Evolutionary conservation across 2,329 filamentous ascomycete species (phyloP), one percentile per base, ranked within the genome.

Genomic region (Fusarium foetens): DNA sequence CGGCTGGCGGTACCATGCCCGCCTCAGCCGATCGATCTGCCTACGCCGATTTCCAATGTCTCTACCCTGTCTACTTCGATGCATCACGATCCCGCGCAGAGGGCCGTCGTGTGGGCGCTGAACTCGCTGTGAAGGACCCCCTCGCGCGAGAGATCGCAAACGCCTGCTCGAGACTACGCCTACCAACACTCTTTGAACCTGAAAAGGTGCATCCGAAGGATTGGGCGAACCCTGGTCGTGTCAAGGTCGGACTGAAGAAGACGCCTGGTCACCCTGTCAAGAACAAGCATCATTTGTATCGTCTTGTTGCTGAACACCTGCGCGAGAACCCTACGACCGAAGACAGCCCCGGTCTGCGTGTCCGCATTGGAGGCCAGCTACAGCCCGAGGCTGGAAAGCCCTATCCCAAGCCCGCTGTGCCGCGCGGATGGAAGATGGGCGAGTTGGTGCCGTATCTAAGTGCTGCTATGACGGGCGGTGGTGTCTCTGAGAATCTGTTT

Each of bases 51-150:
- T 97, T 91, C 85, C 93, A 96, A 82, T 95, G 94, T 83, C 87
- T 99, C 31, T 99, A 99, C 84, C 95, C 96, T 0, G 85, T 98
- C 66, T 99, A 99, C 87, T 99, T 99, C 79, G 95, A 98, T 86
- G 88, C 87, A 72, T 85, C 86, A 29, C 90, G 93, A 55, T 89
- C 90, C 45, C 91, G 95, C 63, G 90, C 91, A 64, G 88, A 97
- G 78, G 96, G 96, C 41, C 90, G 96, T 21, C 92, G 95, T 76
- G 95, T 98, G 13, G 84, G 90, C 55, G 83, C 86, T 58, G 84
- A 89, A 55, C 87, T 94, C 11, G 95, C 94, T 2, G 93, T 98
- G 9, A 80, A 86, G 63, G 97, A 95, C 84, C 96, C 96, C 33
- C 88, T 99, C 45, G 96, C 96, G 12, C 89, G 93, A 77, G 94